These are phyloP conservation scores for Mucor sp. DNA, from an alignment of 371 early-diverging fungal genomes.

Conservation along the genomic window DNA sequence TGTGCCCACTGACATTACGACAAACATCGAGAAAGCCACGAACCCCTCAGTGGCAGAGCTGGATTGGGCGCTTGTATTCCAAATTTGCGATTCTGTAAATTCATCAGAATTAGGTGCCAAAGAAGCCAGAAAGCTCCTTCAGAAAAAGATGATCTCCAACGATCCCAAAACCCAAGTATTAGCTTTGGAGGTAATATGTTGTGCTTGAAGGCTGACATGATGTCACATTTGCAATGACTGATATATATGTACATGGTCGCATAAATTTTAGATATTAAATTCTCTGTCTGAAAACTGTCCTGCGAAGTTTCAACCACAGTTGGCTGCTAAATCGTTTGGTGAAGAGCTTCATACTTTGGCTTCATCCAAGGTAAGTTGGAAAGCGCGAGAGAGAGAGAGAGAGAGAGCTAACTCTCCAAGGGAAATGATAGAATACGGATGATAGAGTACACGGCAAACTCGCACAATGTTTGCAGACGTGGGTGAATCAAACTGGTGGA, in stretches of 20 bases:
- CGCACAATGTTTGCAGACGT: constrained; percentile 40
- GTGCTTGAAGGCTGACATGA: not conserved
- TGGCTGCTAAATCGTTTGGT: constrained; percentile 46
- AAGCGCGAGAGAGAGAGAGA: too few relatives aligned
- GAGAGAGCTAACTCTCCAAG: not conserved
- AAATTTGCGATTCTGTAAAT: constrained; percentile 46
- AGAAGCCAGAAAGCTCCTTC: constrained; percentile 53
- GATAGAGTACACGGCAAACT: constrained; percentile 42
- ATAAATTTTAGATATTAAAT: constrained; percentile 37
- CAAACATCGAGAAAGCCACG: constrained; percentile 37
- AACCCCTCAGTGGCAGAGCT: constrained; percentile 28
- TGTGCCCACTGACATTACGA: constrained; percentile 42
- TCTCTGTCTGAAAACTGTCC: constrained; percentile 48
- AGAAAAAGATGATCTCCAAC: constrained; percentile 45
- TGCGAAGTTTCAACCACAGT: constrained; percentile 32
- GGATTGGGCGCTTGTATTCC: constrained; percentile 49
- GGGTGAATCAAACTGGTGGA: constrained; percentile 31
- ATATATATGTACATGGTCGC: not conserved
- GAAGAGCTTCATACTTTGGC: constrained; percentile 41
- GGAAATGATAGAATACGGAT: constrained; percentile 24
- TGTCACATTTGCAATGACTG: not conserved
- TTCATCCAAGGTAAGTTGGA: constrained; percentile 29
- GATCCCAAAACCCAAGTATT: constrained; percentile 39
- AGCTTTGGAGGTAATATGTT: constrained; percentile 39
- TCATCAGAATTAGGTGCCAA: constrained; percentile 46